Evolutionary conservation across 1,139 yeast species (phyloP), one percentile per base, ranked within the genome.

Genomic region (Nakaseomyces nivariensis): DNA sequence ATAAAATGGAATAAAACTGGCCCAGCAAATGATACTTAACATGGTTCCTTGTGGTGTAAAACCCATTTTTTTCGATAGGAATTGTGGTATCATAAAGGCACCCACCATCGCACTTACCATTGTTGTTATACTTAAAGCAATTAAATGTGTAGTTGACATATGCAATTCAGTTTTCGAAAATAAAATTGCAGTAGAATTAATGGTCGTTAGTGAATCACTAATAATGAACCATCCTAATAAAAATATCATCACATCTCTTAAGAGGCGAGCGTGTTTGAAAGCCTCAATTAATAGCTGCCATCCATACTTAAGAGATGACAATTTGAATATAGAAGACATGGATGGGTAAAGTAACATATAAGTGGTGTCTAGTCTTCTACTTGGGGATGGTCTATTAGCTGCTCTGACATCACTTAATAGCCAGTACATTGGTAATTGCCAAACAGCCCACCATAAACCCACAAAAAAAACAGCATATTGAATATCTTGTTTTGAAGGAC

Each of bases 401-500:
- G 50, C 49, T 11, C 31, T 9, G 5, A 57, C 45, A 49, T 66
- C 68, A 10, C 73, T 70, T 51, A 83, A 62, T 45, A 76, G 64
- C 52, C 71, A 56, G 1, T 67, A 60, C 37, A 82, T 72, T 1
- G 88, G 88, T 3, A 79, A 49, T 56, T 81, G 86, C 69, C 82
- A 82, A 2, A 76, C 52, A 9, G 80, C 62, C 90, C 90, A 83
- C 88, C 89, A 83, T 1, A 76, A 13, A 0, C 89, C 89, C 22
- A 82, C 83, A 37, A 77, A 61, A 17, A 75, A 69, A 25, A 82
- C 73, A 1, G 84, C 85, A 31, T 74, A 59, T 54, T 79, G 79
- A 3, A 82, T 68, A n/a, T 78, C 74, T 24, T 65, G 64, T 5
- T 73, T 62, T 1, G 77, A 68, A 1, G 74, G 73, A n/a, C 73